Evolutionary conservation across 768 basidiomycete genomes (phyloP).

Genomic region (Crassisporium funariophilum): DNA sequence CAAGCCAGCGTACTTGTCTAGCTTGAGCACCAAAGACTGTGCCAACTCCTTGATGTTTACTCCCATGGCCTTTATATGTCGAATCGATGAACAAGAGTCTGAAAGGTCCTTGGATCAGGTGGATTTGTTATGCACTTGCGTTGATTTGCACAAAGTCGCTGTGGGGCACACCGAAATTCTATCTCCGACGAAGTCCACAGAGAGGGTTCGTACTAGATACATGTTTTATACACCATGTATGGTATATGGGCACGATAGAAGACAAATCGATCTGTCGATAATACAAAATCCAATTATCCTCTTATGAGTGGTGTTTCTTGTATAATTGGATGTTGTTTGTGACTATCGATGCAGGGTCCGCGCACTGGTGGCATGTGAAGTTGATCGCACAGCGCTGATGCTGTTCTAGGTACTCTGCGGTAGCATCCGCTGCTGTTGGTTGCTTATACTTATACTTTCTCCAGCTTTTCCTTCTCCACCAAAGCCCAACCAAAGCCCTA

Average conservation of each 20-base stretch:
- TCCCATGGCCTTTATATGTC: slow-evolving; percentile 20
- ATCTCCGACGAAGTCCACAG: no score
- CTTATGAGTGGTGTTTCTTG: no score
- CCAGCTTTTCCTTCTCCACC: slow-evolving; percentile 33
- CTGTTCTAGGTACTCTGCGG: not conserved
- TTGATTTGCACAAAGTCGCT: no score
- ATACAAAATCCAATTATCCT: no score
- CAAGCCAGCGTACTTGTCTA: slow-evolving; percentile 37
- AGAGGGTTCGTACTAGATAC: no score
- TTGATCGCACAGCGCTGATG: not conserved
- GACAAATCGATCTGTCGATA: no score
- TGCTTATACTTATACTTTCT: slow-evolving; percentile 18
- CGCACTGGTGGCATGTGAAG: not conserved
- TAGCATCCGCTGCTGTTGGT: not conserved
- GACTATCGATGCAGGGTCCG: not conserved
- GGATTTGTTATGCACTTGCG: no score
- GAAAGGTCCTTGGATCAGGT: no score
- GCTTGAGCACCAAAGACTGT: slow-evolving; percentile 22
- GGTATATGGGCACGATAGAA: no score
- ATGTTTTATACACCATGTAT: no score
- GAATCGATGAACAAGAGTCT: not conserved
- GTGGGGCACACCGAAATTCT: no score
- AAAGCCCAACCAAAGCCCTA: no score
- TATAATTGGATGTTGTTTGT: not conserved
- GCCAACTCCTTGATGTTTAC: slow-evolving; percentile 24